These are phyloP conservation scores for Dioscorea alata DNA, from an alignment of 106 monocot species.

Conservation along the genomic window DNA sequence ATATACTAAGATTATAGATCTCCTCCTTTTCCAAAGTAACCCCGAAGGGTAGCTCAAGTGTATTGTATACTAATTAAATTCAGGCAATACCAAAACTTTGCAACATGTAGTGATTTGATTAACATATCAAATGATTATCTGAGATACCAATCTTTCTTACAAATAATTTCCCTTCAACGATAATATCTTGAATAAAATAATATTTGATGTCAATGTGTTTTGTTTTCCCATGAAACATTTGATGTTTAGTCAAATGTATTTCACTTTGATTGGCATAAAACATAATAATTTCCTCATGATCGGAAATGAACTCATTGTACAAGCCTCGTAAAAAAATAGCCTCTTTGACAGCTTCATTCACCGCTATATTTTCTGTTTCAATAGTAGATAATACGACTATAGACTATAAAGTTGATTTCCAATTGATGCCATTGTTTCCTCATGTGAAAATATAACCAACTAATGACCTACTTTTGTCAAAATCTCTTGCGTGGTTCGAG, in stretches of 20 bases:
- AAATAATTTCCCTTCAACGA: background rate
- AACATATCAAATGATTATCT: conserved; percentile 5
- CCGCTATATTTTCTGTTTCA: conserved; percentile 4
- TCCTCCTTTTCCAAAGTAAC: too few relatives aligned
- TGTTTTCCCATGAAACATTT: conserved; percentile 14
- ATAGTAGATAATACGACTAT: background rate
- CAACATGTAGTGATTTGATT: too few relatives aligned
- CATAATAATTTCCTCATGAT: background rate
- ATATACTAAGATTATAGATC: too few relatives aligned
- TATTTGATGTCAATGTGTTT: background rate
- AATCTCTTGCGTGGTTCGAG: background rate
- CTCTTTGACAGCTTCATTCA: conserved; percentile 7
- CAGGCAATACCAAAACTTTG: conserved; percentile 5
- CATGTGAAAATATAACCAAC: conserved; percentile 12
- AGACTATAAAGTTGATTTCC: conserved; percentile 7
- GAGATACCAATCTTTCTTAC: background rate
- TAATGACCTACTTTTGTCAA: conserved; percentile 5
- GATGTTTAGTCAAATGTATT: conserved; percentile 5
- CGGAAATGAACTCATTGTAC: background rate
- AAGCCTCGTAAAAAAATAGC: conserved; percentile 8
- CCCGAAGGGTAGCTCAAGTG: too few relatives aligned
- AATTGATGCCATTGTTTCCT: background rate
- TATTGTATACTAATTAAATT: background rate
- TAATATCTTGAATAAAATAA: background rate
- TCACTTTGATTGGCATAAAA: conserved; percentile 11